Percentiles rank a stretch among this genome's conserved stretches.
phyloP scores from a whole-genome alignment of 2,329 filamentous ascomycete genomes.

The Aspergillus uvarum region DNA sequence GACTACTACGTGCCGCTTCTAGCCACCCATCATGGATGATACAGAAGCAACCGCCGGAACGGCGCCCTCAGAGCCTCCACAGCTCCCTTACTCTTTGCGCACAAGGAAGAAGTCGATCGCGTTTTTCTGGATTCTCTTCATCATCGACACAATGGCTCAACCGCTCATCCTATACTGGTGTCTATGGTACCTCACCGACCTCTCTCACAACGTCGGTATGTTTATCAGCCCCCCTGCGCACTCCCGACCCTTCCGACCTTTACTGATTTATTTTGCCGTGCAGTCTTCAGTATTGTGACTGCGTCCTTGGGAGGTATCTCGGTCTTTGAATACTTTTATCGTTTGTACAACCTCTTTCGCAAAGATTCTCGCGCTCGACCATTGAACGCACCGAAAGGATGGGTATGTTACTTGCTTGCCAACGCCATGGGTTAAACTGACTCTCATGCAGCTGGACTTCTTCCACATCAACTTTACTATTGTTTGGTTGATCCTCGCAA shows the following conservation, averaged over 20 bases:
- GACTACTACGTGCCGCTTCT: neutral
- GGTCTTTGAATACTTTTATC: slow-evolving; percentile 46
- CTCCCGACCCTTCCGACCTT: too few relatives aligned
- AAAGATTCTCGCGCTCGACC: slow-evolving; percentile 40
- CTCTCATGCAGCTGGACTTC: slow-evolving; percentile 40
- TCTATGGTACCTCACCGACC: slow-evolving; percentile 57
- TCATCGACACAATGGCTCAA: slow-evolving; percentile 59
- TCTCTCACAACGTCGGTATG: slow-evolving; percentile 46
- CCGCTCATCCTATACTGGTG: slow-evolving; percentile 62
- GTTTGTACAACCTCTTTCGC: slow-evolving; percentile 40
- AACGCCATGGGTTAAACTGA: slow-evolving; percentile 5
- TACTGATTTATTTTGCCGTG: slow-evolving; percentile 1
- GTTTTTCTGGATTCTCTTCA: slow-evolving; percentile 60
- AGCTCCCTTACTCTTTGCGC: slow-evolving; percentile 57
- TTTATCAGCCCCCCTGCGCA: neutral
- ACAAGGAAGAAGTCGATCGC: slow-evolving; percentile 56
- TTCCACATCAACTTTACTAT: slow-evolving; percentile 49
- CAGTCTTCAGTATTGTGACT: slow-evolving; percentile 46
- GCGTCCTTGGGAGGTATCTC: slow-evolving; percentile 42
- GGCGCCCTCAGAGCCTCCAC: slow-evolving; percentile 41
- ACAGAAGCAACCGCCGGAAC: slow-evolving; percentile 27
- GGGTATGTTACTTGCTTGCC: slow-evolving; percentile 29
- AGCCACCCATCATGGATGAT: slow-evolving; percentile 37
- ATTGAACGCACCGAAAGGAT: slow-evolving; percentile 44
- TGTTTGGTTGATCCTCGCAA: slow-evolving; percentile 45